Evolutionary conservation across 1,284 basidiomycete genomes (phyloP), one percentile per base, ranked within the genome.

Genomic region (Golubevia pallescens): DNA sequence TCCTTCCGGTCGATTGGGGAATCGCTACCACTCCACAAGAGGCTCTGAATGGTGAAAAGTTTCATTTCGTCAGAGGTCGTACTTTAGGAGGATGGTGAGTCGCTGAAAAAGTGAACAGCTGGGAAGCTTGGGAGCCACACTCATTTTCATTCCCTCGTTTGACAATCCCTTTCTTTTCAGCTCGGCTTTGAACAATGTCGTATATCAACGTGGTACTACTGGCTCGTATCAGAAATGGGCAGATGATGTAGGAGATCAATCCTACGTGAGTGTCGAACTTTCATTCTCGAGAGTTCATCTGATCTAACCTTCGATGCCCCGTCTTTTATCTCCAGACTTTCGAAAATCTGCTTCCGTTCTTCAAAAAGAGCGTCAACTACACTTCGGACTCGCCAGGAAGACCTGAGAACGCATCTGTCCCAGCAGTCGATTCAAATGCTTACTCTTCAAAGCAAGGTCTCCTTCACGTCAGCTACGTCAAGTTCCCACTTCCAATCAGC

Each of bases 1-100:
- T 28, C 28, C 28, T 28, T 55, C 56, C 51, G 6, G 42, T 63
- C 19, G 62, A 63, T 59, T 63, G 62, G 62, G 34, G 21, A 13
- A 54, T 63, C 52, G 23, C 21, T 13, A 63, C 62, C 21, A 59
- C 56, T 21, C 62, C 62, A 2, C 42, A 48, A 48, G 42, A 48
- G 16, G 42, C 16, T 16, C 42, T 48, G 16, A 16, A 16, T 48
- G 42, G 42, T 10, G 42, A 48, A 16, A 10, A 48, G 42, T 48
- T 48, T 48, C 42, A 48, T 48, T 48, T 13, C 16, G 42, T 48
- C 42, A 48, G 42, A 16, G 42, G 42, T 13, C 8, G 16, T 10
- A 48, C 42, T 13, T 16, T 48, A 13, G 8, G 13, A 10, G 42
- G 42, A 13, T 48, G 42, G 42, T 48, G 42, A 48, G 42, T 48